Conservation (phyloP, 768 basidiomycete species). For the Trametes villosa region DNA sequence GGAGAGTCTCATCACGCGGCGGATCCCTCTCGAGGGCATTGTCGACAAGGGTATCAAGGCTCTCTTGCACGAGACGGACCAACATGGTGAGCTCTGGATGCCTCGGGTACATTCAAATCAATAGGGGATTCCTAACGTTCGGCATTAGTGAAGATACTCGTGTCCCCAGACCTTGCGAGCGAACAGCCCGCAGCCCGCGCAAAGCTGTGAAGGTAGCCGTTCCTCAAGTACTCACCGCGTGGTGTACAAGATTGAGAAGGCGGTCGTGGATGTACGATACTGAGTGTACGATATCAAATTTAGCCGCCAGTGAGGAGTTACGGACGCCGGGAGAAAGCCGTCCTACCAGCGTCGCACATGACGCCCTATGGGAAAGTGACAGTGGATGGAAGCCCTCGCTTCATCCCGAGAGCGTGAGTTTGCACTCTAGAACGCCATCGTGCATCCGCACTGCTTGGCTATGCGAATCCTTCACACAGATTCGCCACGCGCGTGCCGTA, state of each 20-base stretch:
- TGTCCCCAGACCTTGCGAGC: conserved; percentile 8
- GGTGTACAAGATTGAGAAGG: neutral
- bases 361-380: neutral
- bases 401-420: neutral
- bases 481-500: neutral
- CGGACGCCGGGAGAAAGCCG: neutral
- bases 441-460: neutral
- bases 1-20: conserved; percentile 47
- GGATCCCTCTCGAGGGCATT: conserved; percentile 46
- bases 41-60: conserved; percentile 47
- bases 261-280: too few relatives aligned
- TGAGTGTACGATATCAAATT: conserved; percentile 12
- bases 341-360: neutral
- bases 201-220: neutral
- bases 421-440: neutral
- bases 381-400: neutral
- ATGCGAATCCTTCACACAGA: neutral
- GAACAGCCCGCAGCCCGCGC: neutral
- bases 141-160: neutral
- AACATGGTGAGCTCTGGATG: conserved; percentile 37
- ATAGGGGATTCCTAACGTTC: neutral
- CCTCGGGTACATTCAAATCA: neutral
- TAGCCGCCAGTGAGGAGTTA: conserved; percentile 2
- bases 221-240: neutral
- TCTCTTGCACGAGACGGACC: conserved; percentile 45